A percentile compares a stretch with the other conserved stretches of the same genome.
phyloP scores from a whole-genome alignment of 176 grass and related monocot genomes.

The Metroxylon sagu region DNA sequence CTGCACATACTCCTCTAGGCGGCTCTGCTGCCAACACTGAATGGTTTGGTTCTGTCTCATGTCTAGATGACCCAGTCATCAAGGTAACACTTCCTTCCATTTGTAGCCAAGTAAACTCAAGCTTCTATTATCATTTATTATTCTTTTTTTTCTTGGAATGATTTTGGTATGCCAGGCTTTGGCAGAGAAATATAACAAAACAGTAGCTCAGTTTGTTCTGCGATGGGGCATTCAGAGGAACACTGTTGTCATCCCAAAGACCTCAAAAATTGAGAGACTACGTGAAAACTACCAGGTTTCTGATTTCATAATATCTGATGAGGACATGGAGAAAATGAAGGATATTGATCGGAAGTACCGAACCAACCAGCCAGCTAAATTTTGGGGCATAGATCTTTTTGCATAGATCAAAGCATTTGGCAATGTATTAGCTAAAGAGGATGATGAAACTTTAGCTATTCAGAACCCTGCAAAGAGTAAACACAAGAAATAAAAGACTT shows the following conservation, averaged over 20 bases:
- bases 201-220: conserved; percentile 50
- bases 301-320: conserved; percentile 49
- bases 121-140: not conserved
- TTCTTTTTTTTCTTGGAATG: not conserved
- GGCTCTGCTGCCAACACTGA: conserved; percentile 71
- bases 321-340: conserved; percentile 89
- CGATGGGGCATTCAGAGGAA: conserved; percentile 84
- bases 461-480: no score
- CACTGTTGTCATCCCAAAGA: conserved; percentile 89
- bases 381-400: conserved; percentile 83
- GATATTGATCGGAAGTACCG: conserved; percentile 53
- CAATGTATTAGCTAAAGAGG: no score
- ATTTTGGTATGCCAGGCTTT: conserved; percentile 29
- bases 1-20: conserved; percentile 78
- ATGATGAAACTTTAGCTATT: no score
- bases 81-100: conserved; percentile 34
- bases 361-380: conserved; percentile 85
- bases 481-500: no score
- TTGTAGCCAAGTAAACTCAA: not conserved
- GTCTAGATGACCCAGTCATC: conserved; percentile 72
- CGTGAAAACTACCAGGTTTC: conserved; percentile 62
- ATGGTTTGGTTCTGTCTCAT: conserved; percentile 74
- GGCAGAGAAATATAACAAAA: conserved; percentile 72
- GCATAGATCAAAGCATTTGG: conserved; percentile 24
- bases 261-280: conserved; percentile 62